Evolutionary conservation across 495 filamentous ascomycete genomes (phyloP), one percentile per base, ranked within the genome.

Genomic region (Thermothielavioides terrestris): DNA sequence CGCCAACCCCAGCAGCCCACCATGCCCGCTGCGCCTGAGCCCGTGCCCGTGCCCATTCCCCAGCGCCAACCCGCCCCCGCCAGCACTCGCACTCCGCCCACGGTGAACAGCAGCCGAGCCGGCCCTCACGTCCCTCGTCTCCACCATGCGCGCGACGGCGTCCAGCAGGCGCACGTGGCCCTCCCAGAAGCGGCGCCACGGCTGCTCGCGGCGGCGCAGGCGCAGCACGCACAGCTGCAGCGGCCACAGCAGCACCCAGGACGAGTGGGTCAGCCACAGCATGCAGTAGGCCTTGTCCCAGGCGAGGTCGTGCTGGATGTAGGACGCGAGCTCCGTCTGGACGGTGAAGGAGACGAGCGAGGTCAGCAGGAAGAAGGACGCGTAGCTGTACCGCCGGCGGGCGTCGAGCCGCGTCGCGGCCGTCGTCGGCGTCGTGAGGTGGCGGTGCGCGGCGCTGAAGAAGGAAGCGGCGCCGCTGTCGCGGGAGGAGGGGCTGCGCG

Each of bases 211-310:
- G 62, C 83, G 84, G 52, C 85, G 82, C 18, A 88, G 34, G 36
- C 89, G 80, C 23, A 96, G 75, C 43, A 95, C 78, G 17, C 87
- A 68, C 40, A 97, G 79, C 64, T 94, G 89, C 11, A 77, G 60
- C 0, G 89, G 89, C 85, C 86, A 98, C 11, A 98, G 78, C 14
- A 98, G 56, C 6, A 76, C 67, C 92, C 92, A 98, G 3, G 89
- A 95, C 23, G 89, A 83, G 71, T 98, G 92, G 1, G 91, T 98
- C 39, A 98, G 69, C 65, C 94, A 98, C 77, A 98, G 76, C 92
- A 98, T 98, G 73, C 85, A 89, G 72, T 96, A 98, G 21, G 91
- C 84, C 69, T 98, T 97, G 63, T 91, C 80, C 92, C 92, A 98
- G 27, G 80, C 75, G 50, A 95, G 64, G 34, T 89, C 82, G 66